Conservation (phyloP, 306 rosid genomes). For the Lathyrus aphaca region DNA sequence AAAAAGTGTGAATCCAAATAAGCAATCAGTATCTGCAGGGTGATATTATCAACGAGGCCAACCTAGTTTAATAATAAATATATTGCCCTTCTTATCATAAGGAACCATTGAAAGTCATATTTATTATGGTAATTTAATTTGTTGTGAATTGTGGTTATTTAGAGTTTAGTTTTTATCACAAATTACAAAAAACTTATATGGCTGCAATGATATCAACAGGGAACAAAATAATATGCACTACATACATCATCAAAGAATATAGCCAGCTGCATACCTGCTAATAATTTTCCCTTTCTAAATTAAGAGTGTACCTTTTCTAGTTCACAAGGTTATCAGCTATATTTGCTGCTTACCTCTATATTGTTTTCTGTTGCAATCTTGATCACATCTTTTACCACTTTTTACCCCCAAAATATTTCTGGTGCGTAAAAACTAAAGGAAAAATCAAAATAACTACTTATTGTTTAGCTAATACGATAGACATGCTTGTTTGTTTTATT, state of each 20-base stretch:
- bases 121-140: neutral
- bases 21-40: constrained; percentile 20
- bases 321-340: neutral
- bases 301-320: neutral
- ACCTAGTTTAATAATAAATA: constrained; percentile 7
- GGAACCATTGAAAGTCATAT: neutral
- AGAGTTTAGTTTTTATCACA: constrained; percentile 1
- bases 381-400: neutral
- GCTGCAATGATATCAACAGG: neutral
- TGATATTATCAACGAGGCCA: constrained; percentile 5
- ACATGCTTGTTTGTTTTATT: constrained; percentile 26
- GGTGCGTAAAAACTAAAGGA: constrained; percentile 16
- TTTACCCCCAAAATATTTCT: constrained; percentile 16
- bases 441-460: constrained; percentile 27
- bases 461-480: constrained; percentile 18
- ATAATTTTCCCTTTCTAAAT: constrained; percentile 7
- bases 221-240: neutral
- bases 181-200: neutral
- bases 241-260: constrained; percentile 24
- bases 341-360: constrained; percentile 14
- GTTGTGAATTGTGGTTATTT: constrained; percentile 24
- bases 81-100: neutral
- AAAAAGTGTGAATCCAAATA: constrained; percentile 16
- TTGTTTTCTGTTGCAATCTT: neutral
- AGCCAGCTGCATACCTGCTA: constrained; percentile 8